Evolutionary conservation across 2,329 filamentous ascomycete genomes (phyloP).

Genomic region (Colletotrichum coccodes): DNA sequence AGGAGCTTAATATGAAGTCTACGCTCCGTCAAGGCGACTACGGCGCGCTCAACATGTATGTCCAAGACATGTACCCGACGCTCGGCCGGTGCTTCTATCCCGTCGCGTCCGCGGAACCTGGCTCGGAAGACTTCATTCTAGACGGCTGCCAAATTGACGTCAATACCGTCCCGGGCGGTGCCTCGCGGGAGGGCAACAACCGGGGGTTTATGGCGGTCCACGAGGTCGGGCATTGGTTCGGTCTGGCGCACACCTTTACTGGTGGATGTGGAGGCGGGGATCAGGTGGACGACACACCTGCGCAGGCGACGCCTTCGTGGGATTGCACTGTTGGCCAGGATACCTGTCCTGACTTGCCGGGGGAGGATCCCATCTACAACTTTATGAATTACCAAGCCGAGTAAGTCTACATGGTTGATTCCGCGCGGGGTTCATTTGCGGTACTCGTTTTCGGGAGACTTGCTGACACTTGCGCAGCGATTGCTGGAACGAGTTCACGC

Average conservation of each 20-base stretch:
- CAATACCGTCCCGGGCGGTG: slow-evolving; percentile 33
- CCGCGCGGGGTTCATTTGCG: neutral
- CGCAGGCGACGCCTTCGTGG: slow-evolving; percentile 31
- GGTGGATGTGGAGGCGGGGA: slow-evolving; percentile 36
- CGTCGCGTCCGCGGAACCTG: slow-evolving; percentile 2
- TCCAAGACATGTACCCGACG: slow-evolving; percentile 45
- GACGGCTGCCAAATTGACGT: slow-evolving; percentile 36
- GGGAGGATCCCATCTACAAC: slow-evolving; percentile 30
- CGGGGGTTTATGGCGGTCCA: slow-evolving; percentile 40
- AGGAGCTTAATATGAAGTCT: slow-evolving; percentile 51
- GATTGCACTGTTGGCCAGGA: slow-evolving; percentile 17
- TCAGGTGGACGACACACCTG: slow-evolving; percentile 37
- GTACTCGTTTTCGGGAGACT: neutral
- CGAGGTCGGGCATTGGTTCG: slow-evolving; percentile 55
- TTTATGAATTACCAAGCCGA: slow-evolving; percentile 29
- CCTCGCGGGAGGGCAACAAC: neutral
- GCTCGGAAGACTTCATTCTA: neutral
- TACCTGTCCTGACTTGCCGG: slow-evolving; percentile 16
- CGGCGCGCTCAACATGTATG: slow-evolving; percentile 53
- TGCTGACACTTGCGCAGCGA: neutral
- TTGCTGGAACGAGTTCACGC: slow-evolving; percentile 27
- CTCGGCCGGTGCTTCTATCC: slow-evolving; percentile 56
- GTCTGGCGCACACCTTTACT: slow-evolving; percentile 53
- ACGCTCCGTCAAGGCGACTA: slow-evolving; percentile 49
- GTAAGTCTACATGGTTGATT: neutral